Evolutionary conservation across 352 stramenopile species (phyloP).

Genomic region (Phytophthora tubulina): DNA sequence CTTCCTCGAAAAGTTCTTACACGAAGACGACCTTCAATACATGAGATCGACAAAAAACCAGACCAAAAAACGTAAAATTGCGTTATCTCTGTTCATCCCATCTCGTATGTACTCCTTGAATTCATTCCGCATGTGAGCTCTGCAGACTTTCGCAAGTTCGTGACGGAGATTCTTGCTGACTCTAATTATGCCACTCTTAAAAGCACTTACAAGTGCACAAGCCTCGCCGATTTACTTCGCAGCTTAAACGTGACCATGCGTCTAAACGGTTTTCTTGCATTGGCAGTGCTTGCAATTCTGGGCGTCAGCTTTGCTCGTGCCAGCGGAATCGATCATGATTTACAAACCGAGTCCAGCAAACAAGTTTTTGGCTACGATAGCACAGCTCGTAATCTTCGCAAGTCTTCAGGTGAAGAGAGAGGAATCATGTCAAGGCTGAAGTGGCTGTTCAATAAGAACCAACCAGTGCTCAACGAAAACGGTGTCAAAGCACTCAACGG

Average conservation of each 20-base stretch:
- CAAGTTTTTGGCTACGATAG: no score
- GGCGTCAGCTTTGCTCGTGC: not conserved
- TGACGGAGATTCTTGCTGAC: not conserved
- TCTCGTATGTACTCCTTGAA: not conserved
- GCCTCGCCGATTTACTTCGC: no score
- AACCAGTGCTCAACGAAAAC: not conserved
- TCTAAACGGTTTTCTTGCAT: not conserved
- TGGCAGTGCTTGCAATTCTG: not conserved
- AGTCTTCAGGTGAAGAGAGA: not conserved
- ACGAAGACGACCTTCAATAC: not conserved
- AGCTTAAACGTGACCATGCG: not conserved
- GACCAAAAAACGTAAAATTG: no score
- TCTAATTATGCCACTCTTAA: not conserved
- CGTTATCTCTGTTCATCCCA: not conserved
- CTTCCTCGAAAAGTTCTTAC: no score
- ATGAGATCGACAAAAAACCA: no score
- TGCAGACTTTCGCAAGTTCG: not conserved
- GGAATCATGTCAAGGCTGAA: not conserved
- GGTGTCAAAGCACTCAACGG: not conserved
- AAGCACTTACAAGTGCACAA: not conserved
- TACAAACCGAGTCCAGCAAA: no score
- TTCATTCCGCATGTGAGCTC: not conserved
- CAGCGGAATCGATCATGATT: not conserved
- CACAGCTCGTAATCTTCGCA: no score
- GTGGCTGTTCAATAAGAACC: not conserved